These are phyloP conservation scores for Macrolepiota albuminosa DNA, from an alignment of 768 basidiomycete species.

Conservation along the genomic window DNA sequence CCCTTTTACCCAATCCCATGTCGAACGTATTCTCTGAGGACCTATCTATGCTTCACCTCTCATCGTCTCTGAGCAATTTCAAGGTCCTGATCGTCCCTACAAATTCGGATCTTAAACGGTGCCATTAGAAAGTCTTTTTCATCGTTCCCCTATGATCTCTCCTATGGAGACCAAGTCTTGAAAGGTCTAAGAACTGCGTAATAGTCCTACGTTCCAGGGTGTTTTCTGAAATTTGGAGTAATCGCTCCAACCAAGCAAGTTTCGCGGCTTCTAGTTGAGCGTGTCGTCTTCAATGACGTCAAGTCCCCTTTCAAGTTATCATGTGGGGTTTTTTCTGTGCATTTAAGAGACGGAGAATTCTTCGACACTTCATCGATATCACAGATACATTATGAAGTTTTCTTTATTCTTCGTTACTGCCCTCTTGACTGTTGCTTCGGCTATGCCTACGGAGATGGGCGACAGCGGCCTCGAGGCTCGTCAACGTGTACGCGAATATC, in stretches of 20 bases:
- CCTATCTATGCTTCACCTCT: no score
- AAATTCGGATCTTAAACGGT: no score
- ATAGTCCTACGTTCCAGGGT: background rate
- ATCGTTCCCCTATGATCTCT: no score
- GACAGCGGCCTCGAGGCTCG: background rate
- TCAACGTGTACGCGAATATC: background rate
- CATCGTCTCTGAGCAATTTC: no score
- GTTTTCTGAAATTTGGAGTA: background rate
- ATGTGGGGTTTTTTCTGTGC: background rate
- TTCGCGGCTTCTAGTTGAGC: background rate
- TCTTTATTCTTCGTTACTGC: constrained; percentile 3
- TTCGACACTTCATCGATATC: no score
- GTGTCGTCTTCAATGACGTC: no score
- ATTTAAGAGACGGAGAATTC: background rate
- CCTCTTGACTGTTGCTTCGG: background rate
- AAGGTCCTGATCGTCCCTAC: no score
- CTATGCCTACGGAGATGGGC: background rate
- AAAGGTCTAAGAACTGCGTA: background rate
- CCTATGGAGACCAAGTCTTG: background rate
- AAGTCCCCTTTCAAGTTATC: background rate
- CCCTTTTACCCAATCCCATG: no score
- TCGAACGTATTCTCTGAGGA: no score
- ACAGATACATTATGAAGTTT: constrained; percentile 4
- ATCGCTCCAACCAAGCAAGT: background rate
- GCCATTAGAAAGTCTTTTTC: background rate